Conservation (phyloP, 768 basidiomycete genomes). For the Auriscalpium microsporum region DNA sequence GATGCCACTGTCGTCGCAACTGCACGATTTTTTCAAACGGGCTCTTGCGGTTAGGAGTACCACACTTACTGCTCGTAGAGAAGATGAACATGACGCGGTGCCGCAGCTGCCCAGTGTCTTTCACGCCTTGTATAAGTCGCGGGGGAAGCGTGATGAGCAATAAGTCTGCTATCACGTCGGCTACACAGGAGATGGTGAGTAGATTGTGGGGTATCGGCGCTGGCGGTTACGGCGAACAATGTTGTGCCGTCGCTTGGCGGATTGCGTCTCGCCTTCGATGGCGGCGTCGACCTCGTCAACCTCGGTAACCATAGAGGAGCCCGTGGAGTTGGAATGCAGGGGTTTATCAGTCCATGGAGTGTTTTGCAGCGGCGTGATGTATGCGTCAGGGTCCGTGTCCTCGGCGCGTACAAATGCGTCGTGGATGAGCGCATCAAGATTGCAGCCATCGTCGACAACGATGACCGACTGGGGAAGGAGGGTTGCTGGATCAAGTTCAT, state of each 20-base stretch:
- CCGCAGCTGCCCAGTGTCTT: conserved; percentile 29
- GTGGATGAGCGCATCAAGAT: not conserved
- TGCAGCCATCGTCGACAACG: not conserved
- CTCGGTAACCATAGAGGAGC: not conserved
- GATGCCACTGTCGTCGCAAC: conserved; percentile 21
- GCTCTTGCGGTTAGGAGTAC: conserved; percentile 7
- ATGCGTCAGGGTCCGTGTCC: not conserved
- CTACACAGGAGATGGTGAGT: conserved; percentile 19
- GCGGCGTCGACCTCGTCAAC: not conserved
- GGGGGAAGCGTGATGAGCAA: conserved; percentile 39
- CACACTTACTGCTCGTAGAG: conserved; percentile 37
- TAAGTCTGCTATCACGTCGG: conserved; percentile 38
- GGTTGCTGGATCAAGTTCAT: not conserved
- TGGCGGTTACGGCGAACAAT: not conserved
- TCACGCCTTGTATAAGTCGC: conserved; percentile 35
- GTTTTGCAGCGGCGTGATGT: not conserved
- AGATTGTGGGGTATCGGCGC: conserved; percentile 1
- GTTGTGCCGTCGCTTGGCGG: not conserved
- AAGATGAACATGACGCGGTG: conserved; percentile 40
- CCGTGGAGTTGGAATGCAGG: not conserved
- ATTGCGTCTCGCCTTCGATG: not conserved
- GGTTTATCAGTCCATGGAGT: not conserved
- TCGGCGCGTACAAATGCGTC: not conserved
- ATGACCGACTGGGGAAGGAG: not conserved
- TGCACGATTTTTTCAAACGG: not conserved